Evolutionary conservation across 805 yeast species (phyloP).

Genomic region (Saccharomycopsis olivae): DNA sequence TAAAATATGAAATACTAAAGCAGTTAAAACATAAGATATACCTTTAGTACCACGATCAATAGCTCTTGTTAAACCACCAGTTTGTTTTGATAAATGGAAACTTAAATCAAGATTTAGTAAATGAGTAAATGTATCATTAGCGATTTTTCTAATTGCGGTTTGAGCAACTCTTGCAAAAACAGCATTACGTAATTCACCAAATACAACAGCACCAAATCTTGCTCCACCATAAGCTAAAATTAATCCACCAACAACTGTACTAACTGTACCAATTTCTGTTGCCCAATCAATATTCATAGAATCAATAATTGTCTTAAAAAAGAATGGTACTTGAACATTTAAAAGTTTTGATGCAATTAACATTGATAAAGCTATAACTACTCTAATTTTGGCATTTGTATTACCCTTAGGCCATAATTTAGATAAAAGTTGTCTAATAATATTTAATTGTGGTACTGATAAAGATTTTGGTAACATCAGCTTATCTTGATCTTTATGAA

Average conservation of each 20-base stretch:
- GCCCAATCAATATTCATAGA: slow-evolving; percentile 88
- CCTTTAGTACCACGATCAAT: slow-evolving; percentile 98
- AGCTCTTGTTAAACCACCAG: slow-evolving; percentile 94
- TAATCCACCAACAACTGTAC: slow-evolving; percentile 54
- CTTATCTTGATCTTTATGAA: no score
- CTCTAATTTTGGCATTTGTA: slow-evolving; percentile 58
- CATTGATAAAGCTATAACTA: slow-evolving; percentile 60
- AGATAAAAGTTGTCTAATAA: slow-evolving; percentile 50
- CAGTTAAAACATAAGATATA: slow-evolving; percentile 81
- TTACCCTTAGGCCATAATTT: slow-evolving; percentile 79
- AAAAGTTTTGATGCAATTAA: slow-evolving; percentile 73
- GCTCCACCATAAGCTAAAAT: slow-evolving; percentile 89
- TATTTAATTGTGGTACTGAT: slow-evolving; percentile 32
- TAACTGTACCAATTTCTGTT: slow-evolving; percentile 47
- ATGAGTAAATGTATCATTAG: slow-evolving; percentile 78
- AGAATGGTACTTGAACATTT: slow-evolving; percentile 94
- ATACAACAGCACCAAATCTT: slow-evolving; percentile 84
- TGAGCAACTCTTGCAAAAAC: slow-evolving; percentile 94
- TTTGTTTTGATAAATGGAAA: slow-evolving; percentile 84
- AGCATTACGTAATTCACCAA: slow-evolving; percentile 93
- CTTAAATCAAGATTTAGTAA: slow-evolving; percentile 74
- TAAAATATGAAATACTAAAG: slow-evolving; percentile 95
- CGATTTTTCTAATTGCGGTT: slow-evolving; percentile 83
- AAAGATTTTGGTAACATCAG: slow-evolving; percentile 1
- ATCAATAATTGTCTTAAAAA: slow-evolving; percentile 81